Conservation (phyloP, 2,329 filamentous ascomycete genomes). For the Chaetomiaceae sp. region DNA sequence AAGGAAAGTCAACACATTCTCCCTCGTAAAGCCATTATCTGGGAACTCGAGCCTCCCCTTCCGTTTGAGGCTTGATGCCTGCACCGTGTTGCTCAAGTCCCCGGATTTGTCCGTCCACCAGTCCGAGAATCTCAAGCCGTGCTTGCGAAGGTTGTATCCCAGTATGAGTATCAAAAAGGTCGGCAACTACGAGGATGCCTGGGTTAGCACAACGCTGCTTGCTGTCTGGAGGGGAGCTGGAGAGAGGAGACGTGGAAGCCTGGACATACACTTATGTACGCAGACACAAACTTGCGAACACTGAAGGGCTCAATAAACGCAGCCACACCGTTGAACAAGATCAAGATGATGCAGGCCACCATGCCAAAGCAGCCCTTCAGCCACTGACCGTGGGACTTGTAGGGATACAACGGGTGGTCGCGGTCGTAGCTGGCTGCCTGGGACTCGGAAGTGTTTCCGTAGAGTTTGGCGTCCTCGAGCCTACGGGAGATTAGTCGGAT, state of each 20-base stretch:
- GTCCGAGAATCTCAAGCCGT: slow-evolving; percentile 31
- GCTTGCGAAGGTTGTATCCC: slow-evolving; percentile 36
- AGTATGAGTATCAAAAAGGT: slow-evolving; percentile 36
- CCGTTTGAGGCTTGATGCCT: slow-evolving; percentile 31
- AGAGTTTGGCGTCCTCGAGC: slow-evolving; percentile 36
- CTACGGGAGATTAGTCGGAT: slow-evolving; percentile 21
- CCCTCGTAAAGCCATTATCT: slow-evolving; percentile 32
- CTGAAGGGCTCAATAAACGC: slow-evolving; percentile 36
- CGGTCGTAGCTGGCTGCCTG: slow-evolving; percentile 34
- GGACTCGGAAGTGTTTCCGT: slow-evolving; percentile 36
- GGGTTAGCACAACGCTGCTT: neutral
- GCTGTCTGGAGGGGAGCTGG: neutral
- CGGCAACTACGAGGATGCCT: slow-evolving; percentile 28
- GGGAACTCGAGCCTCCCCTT: slow-evolving; percentile 36
- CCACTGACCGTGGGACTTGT: slow-evolving; percentile 39
- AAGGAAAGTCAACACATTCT: slow-evolving; percentile 30
- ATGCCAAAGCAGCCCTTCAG: slow-evolving; percentile 36
- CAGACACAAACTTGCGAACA: slow-evolving; percentile 34
- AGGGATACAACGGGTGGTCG: slow-evolving; percentile 34
- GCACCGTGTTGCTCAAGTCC: slow-evolving; percentile 36
- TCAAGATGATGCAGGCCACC: slow-evolving; percentile 31
- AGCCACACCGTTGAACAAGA: slow-evolving; percentile 34
- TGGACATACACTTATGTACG: slow-evolving; percentile 37
- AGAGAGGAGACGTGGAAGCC: neutral
- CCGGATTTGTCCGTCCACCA: slow-evolving; percentile 36